Percentiles rank a stretch among this genome's conserved stretches.
Evolutionary conservation across 2,329 filamentous ascomycete genomes (phyloP).

Genomic region (Claviceps sp.): DNA sequence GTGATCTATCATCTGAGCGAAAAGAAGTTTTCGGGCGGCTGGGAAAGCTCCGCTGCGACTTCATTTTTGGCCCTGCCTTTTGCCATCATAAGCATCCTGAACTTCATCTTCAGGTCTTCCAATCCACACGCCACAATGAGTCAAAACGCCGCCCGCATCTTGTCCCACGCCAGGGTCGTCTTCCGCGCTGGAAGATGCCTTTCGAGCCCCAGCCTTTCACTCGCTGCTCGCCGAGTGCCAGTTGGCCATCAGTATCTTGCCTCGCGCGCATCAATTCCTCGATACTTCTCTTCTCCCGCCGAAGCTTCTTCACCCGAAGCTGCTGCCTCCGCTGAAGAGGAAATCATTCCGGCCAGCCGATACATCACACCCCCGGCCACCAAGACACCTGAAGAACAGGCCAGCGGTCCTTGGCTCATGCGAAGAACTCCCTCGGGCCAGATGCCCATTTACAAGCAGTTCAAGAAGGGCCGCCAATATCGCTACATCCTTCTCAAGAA

Average conservation of each 20-base stretch:
- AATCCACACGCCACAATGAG: constrained; percentile 13
- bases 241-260: constrained; percentile 7
- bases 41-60: too few relatives aligned
- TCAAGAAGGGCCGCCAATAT: constrained; percentile 55
- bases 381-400: constrained; percentile 18
- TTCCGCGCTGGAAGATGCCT: constrained; percentile 11
- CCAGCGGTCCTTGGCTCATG: constrained; percentile 48
- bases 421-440: constrained; percentile 56
- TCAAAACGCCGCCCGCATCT: constrained; percentile 12
- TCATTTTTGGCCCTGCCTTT: neutral
- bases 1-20: constrained; percentile 15
- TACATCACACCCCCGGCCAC: constrained; percentile 17
- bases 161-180: constrained; percentile 13
- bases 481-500: constrained; percentile 61
- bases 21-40: neutral
- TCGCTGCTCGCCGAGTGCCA: constrained; percentile 8
- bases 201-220: constrained; percentile 3
- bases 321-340: constrained; percentile 1
- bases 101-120: neutral
- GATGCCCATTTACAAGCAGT: constrained; percentile 62
- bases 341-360: constrained; percentile 8
- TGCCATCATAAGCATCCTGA: neutral
- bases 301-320: constrained; percentile 9
- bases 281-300: constrained; percentile 6
- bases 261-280: constrained; percentile 9